Conservation (phyloP, 345 rosid genomes). For the Cochlearia excelsa region DNA sequence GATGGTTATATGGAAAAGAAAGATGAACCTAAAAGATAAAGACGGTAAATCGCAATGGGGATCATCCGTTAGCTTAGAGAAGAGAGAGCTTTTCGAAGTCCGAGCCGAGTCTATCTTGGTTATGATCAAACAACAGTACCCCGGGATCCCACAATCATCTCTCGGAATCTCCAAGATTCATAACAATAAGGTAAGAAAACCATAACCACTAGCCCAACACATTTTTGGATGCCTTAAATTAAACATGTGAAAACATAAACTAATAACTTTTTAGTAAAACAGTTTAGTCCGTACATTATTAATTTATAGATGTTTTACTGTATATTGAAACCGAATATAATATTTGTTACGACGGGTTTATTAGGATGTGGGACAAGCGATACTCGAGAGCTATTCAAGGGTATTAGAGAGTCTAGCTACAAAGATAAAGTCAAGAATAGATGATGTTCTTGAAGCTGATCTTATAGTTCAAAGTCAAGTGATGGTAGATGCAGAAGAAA, state of each 20-base stretch:
- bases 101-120: conserved; percentile 77
- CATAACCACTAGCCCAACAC: neutral
- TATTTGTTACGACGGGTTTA: neutral
- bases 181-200: conserved; percentile 49
- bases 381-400: conserved; percentile 93
- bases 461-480: conserved; percentile 34
- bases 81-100: conserved; percentile 88
- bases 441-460: conserved; percentile 76
- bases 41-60: conserved; percentile 87
- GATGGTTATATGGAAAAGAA: conserved; percentile 86
- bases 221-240: neutral
- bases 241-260: too few relatives aligned
- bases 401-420: conserved; percentile 75
- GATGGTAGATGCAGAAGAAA: conserved; percentile 31
- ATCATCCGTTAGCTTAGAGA: conserved; percentile 81
- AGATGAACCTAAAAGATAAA: conserved; percentile 70
- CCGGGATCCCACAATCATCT: conserved; percentile 77
- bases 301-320: too few relatives aligned
- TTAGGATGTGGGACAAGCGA: conserved; percentile 87
- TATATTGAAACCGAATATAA: too few relatives aligned
- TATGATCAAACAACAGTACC: conserved; percentile 71
- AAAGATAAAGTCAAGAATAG: conserved; percentile 67
- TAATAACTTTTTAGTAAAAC: too few relatives aligned
- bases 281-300: too few relatives aligned
- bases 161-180: conserved; percentile 82